Base-by-base conservation (phyloP, 192 early-diverging fungal genomes). In the Allomyces macrogynus region DNA sequence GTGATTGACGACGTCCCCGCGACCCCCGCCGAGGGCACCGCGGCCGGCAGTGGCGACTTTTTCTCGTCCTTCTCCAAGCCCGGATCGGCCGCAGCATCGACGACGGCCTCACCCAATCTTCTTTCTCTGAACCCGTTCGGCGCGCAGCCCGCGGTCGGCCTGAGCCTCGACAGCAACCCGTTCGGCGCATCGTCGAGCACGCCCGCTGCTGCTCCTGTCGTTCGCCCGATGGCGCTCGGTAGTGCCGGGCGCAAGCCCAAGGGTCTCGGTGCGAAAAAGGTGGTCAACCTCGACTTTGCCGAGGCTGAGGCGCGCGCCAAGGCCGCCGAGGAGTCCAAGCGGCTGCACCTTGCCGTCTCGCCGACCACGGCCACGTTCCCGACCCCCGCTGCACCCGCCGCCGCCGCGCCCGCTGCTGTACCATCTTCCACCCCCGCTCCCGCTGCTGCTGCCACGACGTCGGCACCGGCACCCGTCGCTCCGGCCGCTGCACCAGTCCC, bases 181-280 rank as follows among this genome's bases (percentile, higher is more conserved):
- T 61, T 62, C 26, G 61, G 22, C 32, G 32, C 32, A 7, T 40
- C 32, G 32, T 40, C 7, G 32, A 40, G 32, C 32, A 40, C 32
- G 5, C 32, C 32, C 32, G 32, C 32, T 40, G 22, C 40, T 67
- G 2, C 32, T 25, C 20, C 27, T 63, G 68, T 66, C 79, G 27
- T 25, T 24, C 24, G 62, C 64, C 23, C 66, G 10, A 18, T 66
- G 12, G 49, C 49, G 12, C 12, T 57, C 16, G 49, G 49, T 10
- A n/a, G 23, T 67, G 24, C 62, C 44, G n/a, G 24, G 42, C 64
- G 68, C 18, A 54, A 66, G 5, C 66, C 70, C 26, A 78, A 76
- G 74, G 86, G 86, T 65, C 76, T 93, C 4, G 95, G 95, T 24
- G 91, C 91, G 24, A 93, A 93, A 68, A 95, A 89, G 69, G 85